Evolutionary conservation across 345 rosid genomes (phyloP).

Genomic region (Linum tenue): DNA sequence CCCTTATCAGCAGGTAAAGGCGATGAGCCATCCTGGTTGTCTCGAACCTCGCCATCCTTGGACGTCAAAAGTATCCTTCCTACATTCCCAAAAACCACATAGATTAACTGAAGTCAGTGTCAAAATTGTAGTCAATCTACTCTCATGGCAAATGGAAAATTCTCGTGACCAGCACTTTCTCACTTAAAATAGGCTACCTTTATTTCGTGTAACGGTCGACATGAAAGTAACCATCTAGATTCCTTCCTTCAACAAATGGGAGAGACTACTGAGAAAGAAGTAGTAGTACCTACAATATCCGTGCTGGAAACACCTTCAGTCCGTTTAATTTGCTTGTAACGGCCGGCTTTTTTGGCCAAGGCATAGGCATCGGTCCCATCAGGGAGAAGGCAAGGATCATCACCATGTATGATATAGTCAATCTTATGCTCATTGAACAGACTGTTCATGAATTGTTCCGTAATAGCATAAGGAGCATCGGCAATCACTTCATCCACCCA

Average conservation of each 20-base stretch:
- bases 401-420: conserved; percentile 69
- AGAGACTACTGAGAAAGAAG: neutral
- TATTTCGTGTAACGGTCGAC: no score
- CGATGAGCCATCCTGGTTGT: conserved; percentile 21
- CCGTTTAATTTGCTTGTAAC: conserved; percentile 74
- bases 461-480: conserved; percentile 69
- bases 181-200: no score
- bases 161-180: neutral
- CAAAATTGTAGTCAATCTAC: neutral
- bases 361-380: conserved; percentile 76
- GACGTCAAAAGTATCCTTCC: conserved; percentile 75
- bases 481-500: conserved; percentile 75
- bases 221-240: neutral
- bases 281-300: conserved; percentile 53
- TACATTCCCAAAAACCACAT: conserved; percentile 17
- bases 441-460: conserved; percentile 63
- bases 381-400: conserved; percentile 72
- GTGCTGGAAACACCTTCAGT: conserved; percentile 83
- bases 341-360: conserved; percentile 67
- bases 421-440: conserved; percentile 55
- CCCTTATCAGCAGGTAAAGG: conserved; percentile 22
- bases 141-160: neutral
- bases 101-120: neutral
- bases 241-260: neutral
- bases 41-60: conserved; percentile 33